These are phyloP conservation scores for Fusarium chaquense DNA, from an alignment of 2,329 filamentous ascomycete genomes.

Conservation along the genomic window DNA sequence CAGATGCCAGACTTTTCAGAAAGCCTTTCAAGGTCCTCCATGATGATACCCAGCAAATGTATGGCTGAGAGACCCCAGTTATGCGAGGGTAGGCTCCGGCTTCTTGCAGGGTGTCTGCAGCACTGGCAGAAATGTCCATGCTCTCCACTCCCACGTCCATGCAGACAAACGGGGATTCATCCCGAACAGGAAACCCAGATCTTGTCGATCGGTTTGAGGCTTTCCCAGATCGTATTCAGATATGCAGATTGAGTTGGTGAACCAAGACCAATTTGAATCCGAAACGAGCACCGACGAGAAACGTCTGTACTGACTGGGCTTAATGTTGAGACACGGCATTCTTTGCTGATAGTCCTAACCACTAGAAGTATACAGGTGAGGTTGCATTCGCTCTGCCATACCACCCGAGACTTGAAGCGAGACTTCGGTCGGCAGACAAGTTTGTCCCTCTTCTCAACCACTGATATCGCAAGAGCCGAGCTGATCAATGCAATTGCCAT, in stretches of 20 bases:
- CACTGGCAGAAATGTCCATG: conserved; percentile 32
- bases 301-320: conserved; percentile 1
- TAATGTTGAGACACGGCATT: conserved; percentile 16
- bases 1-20: conserved; percentile 41
- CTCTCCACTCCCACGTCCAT: conserved; percentile 16
- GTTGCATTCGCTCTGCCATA: conserved; percentile 17
- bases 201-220: conserved; percentile 31
- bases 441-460: conserved; percentile 7
- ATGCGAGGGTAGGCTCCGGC: conserved; percentile 29
- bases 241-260: conserved; percentile 17
- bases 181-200: conserved; percentile 25
- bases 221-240: conserved; percentile 35
- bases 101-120: conserved; percentile 29
- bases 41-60: conserved; percentile 19
- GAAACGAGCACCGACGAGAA: conserved; percentile 23
- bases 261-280: conserved; percentile 21
- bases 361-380: conserved; percentile 8
- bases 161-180: conserved; percentile 21
- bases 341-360: background rate
- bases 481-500: background rate
- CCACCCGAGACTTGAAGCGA: conserved; percentile 28
- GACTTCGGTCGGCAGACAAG: conserved; percentile 23
- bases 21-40: conserved; percentile 26
- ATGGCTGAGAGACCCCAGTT: conserved; percentile 25
- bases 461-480: conserved; percentile 14